phyloP scores from a whole-genome alignment of 1,284 basidiomycete genomes.

The Gomphus bonarii region DNA sequence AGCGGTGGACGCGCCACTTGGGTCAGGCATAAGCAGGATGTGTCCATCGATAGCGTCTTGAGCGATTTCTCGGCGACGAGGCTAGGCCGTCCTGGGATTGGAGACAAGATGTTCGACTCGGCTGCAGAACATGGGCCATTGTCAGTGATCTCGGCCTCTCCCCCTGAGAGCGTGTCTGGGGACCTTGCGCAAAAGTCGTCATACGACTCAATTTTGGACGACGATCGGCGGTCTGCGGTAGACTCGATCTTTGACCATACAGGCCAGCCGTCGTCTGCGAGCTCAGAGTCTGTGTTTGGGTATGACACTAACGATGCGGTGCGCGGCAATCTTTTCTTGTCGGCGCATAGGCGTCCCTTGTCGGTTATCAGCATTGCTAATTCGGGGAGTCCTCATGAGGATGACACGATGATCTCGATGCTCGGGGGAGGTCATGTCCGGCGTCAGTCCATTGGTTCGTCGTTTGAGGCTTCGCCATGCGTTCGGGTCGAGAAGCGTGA shows the following conservation, averaged over 20 bases:
- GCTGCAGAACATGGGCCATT: slow-evolving; percentile 41
- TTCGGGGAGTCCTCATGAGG: slow-evolving; percentile 38
- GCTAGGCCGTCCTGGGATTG: slow-evolving; percentile 63
- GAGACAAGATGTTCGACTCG: slow-evolving; percentile 81
- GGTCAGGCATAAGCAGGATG: slow-evolving; percentile 49
- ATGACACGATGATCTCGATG: slow-evolving; percentile 77
- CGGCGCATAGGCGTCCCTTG: slow-evolving; percentile 46
- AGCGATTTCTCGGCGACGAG: slow-evolving; percentile 53
- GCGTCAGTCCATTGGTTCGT: slow-evolving; percentile 51
- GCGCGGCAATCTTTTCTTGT: slow-evolving; percentile 26
- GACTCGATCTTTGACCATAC: slow-evolving; percentile 65
- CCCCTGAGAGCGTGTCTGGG: slow-evolving; percentile 33
- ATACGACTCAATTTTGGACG: slow-evolving; percentile 57
- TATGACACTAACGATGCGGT: slow-evolving; percentile 28
- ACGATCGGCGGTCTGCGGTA: slow-evolving; percentile 29
- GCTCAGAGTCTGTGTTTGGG: slow-evolving; percentile 60
- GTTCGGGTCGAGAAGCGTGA: slow-evolving; percentile 53
- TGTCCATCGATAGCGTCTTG: slow-evolving; percentile 52
- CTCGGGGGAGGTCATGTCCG: slow-evolving; percentile 64
- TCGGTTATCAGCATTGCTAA: slow-evolving; percentile 50
- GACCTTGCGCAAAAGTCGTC: slow-evolving; percentile 27
- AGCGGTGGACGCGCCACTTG: slow-evolving; percentile 48
- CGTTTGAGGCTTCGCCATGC: slow-evolving; percentile 64
- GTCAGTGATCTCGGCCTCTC: slow-evolving; percentile 59
- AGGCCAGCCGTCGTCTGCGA: slow-evolving; percentile 36